A percentile compares a stretch with the other conserved stretches of the same genome.
phyloP scores from a whole-genome alignment of 2,329 filamentous ascomycete genomes.

The Penicillium sp. region DNA sequence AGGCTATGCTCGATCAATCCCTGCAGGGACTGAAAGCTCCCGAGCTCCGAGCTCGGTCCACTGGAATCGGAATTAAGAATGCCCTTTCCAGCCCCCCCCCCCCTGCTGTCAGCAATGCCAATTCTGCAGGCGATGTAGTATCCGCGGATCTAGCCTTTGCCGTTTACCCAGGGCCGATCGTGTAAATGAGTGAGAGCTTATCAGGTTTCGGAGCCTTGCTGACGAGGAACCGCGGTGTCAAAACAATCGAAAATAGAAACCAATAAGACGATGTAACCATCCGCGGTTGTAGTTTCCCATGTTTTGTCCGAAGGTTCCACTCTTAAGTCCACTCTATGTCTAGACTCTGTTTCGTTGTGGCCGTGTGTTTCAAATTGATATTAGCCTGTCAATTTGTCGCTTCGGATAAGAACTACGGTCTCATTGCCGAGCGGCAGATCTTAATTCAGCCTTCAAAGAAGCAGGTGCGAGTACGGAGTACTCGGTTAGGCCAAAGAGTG shows the following conservation, averaged over 20 bases:
- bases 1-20: slow-evolving; percentile 7
- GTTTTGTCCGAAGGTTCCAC: not conserved
- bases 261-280: not conserved
- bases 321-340: not conserved
- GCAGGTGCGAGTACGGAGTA: not conserved
- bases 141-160: not conserved
- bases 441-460: not conserved
- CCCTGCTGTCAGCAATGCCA: not conserved
- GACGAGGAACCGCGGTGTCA: not conserved
- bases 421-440: not conserved
- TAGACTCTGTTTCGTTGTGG: not conserved
- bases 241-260: not conserved
- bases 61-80: not conserved
- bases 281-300: not conserved
- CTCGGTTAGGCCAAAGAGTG: not conserved
- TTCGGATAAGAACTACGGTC: not conserved
- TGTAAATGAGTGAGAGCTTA: not conserved
- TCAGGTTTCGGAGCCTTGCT: not conserved
- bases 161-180: not conserved
- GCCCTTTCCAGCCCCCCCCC: not conserved
- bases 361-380: not conserved
- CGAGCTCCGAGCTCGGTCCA: not conserved
- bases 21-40: slow-evolving; percentile 15
- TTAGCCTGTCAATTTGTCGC: not conserved
- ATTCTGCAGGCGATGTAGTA: slow-evolving; percentile 1